Base-by-base conservation (phyloP, 1,284 basidiomycete genomes). In the Cutaneotrichosporon sp. region DNA sequence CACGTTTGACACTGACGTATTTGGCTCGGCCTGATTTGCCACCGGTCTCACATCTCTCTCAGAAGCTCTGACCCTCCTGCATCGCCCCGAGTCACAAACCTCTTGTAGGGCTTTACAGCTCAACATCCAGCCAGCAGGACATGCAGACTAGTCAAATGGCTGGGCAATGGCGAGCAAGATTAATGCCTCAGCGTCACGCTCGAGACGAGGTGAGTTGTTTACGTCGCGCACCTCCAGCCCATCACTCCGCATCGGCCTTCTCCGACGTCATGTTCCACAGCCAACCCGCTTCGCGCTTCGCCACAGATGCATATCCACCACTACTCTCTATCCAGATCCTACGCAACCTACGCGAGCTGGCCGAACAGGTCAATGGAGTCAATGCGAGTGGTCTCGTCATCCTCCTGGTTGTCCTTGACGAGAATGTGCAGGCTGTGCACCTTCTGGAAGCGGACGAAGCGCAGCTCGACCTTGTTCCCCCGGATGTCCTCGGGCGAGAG, bases 371-470 rank as follows among this genome's bases (percentile, higher is more conserved):
- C 90, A 56, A 93, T 81, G 25, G 82, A 85, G 75, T 92, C 89
- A 66, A 93, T 89, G 46, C 88, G 83, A 18, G 91, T 92, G 68
- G 86, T 85, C 52, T 91, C 89, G 54, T 86, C 86, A 45, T 78
- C 86, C 13, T 85, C 88, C 66, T 90, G 88, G 72, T 93, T 92
- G 25, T 86, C 86, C 60, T 84, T 84, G 25, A 93, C 85, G 69
- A 92, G 89, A 52, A 93, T 87, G 87, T 91, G 72, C 54, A 92
- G 73, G 62, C 83, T 87, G 65, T 84, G 87, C 58, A 93, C 90
- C 46, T 81, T 83, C 80, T 92, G 91, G 78, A 93, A 92, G 54
- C 88, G 83, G 24, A 92, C 91, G 69, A 85, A 90, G 59, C 87
- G 83, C 71, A 93, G 79, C 11, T 83, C 75, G 38, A 91, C 81